phyloP scores from a whole-genome alignment of 805 yeast species.

The Cyberlindnera nakhonratchasimensis region DNA sequence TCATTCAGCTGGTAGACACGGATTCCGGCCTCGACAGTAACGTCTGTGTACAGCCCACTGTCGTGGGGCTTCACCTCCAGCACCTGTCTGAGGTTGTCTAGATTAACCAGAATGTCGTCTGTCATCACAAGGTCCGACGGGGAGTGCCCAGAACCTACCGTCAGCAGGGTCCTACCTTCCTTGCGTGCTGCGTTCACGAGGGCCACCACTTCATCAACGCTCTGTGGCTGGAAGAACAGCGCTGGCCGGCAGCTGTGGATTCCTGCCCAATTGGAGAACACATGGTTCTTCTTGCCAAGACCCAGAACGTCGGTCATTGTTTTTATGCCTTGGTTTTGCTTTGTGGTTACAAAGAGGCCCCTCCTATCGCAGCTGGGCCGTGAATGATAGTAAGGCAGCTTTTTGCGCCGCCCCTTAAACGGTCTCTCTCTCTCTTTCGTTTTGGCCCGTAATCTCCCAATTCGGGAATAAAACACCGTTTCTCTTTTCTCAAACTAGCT shows the following conservation, averaged over 20 bases:
- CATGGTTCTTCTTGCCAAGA: conserved; percentile 32
- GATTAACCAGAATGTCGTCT: conserved; percentile 79
- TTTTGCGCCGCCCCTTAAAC: no score
- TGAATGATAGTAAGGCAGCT: no score
- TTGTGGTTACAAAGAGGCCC: not conserved
- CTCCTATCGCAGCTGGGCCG: no score
- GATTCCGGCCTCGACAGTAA: conserved; percentile 93
- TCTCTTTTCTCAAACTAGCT: not conserved
- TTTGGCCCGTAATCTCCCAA: not conserved
- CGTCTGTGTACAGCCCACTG: conserved; percentile 74
- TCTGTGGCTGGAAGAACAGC: conserved; percentile 72
- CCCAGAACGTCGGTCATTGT: conserved; percentile 23
- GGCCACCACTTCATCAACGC: conserved; percentile 61
- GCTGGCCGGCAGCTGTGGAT: conserved; percentile 78
- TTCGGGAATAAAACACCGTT: not conserved
- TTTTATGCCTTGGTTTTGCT: not conserved
- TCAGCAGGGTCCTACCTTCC: conserved; percentile 62
- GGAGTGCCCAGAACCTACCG: conserved; percentile 93
- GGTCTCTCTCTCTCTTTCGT: not conserved
- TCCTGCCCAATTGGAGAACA: conserved; percentile 73
- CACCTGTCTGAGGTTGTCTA: conserved; percentile 70
- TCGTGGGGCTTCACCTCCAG: conserved; percentile 43
- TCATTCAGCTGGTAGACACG: conserved; percentile 73
- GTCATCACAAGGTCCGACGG: conserved; percentile 92
- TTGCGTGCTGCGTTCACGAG: conserved; percentile 65